A percentile compares a stretch with the other conserved stretches of the same genome.
Conservation (phyloP, 352 stramenopile species). For the Pelagophyceae sp. region DNA sequence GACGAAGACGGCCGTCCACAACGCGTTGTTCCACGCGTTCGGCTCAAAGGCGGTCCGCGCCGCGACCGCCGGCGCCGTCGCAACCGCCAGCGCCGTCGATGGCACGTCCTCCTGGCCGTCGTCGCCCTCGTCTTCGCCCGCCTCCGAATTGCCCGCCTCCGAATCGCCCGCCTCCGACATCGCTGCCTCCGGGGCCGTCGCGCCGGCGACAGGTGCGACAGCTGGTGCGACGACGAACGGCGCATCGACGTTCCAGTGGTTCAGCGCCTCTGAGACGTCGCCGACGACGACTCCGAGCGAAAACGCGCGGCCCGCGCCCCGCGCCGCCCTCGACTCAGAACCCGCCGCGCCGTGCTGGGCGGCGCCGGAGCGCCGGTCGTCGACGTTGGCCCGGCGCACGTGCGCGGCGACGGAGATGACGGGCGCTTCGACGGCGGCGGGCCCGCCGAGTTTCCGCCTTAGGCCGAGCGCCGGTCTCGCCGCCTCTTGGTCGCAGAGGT, state of each 20-base stretch:
- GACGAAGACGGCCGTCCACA: background rate
- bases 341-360: background rate
- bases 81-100: no score
- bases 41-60: no score
- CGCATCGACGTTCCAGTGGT: background rate
- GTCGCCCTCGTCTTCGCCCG: background rate
- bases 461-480: no score
- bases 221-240: background rate
- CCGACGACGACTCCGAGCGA: background rate
- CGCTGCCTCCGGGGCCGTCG: no score
- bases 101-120: background rate
- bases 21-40: constrained; percentile 9
- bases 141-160: no score
- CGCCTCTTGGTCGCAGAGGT: background rate
- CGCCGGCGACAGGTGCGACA: background rate
- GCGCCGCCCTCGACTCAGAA: background rate
- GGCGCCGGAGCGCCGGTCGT: background rate
- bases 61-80: background rate
- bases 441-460: background rate
- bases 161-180: no score
- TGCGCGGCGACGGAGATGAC: background rate
- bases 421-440: background rate
- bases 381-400: background rate
- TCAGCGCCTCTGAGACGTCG: background rate
- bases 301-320: background rate